Conservation (phyloP, 1,139 yeast species). For the Hemisphaericaspora lyxosophila region DNA sequence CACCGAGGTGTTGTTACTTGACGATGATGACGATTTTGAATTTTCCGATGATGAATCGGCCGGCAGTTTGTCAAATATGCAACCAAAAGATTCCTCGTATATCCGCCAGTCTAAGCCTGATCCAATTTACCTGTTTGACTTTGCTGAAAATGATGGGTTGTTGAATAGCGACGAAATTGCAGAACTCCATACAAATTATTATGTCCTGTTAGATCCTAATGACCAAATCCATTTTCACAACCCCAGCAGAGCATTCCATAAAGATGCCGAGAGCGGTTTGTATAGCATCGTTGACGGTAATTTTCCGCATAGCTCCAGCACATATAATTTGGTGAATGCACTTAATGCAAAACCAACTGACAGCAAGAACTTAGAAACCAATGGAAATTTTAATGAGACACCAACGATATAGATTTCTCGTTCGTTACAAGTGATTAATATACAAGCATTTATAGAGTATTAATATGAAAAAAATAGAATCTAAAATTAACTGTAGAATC, state of each 20-base stretch:
- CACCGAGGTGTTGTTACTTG: neutral
- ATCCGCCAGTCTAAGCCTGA: slow-evolving; percentile 6
- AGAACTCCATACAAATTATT: slow-evolving; percentile 39
- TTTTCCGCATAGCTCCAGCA: slow-evolving; percentile 6
- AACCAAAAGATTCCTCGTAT: slow-evolving; percentile 2
- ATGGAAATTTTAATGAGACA: neutral
- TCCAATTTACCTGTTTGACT: neutral
- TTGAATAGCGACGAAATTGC: slow-evolving; percentile 27
- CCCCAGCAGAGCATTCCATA: slow-evolving; percentile 17
- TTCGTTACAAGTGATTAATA: slow-evolving; percentile 5
- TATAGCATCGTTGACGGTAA: slow-evolving; percentile 6
- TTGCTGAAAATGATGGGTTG: slow-evolving; percentile 24
- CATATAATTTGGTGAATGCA: slow-evolving; percentile 4
- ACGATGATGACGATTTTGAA: slow-evolving; percentile 19
- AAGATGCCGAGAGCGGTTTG: slow-evolving; percentile 4
- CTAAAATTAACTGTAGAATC: too few relatives aligned
- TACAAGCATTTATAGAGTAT: neutral
- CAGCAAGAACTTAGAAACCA: neutral
- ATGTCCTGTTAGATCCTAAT: slow-evolving; percentile 22
- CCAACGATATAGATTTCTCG: slow-evolving; percentile 5
- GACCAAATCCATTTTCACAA: slow-evolving; percentile 20
- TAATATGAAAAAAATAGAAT: too few relatives aligned
- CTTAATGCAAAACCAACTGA: slow-evolving; percentile 1
- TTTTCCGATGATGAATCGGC: slow-evolving; percentile 31
- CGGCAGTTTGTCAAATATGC: slow-evolving; percentile 18